Base-by-base conservation (phyloP, 129 eudicot genomes). In the Flaveria trinervia region DNA sequence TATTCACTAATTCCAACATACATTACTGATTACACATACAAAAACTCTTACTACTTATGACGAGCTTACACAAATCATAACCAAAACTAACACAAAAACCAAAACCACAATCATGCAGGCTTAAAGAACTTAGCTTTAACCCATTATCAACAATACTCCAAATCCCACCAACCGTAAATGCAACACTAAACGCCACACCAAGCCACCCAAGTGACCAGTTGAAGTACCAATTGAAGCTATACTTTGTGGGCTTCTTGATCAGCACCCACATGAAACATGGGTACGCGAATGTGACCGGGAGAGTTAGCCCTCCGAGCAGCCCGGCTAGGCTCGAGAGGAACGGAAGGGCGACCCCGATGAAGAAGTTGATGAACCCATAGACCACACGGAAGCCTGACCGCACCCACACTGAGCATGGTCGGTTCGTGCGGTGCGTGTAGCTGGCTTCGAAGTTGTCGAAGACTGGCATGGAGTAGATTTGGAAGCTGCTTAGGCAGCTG, bases 221-320 rank as follows among this genome's bases (percentile, higher is more conserved):
- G 48, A 91, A 89, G 68, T 94, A 94, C 98, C 98, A 94, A 43
- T 81, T 89, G 74, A 87, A 87, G 81, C 93, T 91, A 76, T 80
- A 85, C 77, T 86, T 91, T 10, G 88, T 62, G 4, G 97, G 97
- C 85, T 81, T 88, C 75, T 94, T 94, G 17, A 94, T 86, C 33
- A 94, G 78, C 67, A 89, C 97, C 98, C 96, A 91, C 98, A 94
- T 94, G 90, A 94, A 91, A 77, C 98, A 94, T 16, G 98, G 98
- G 84, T 94, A 94, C 4, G 98, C 98, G 76, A 94, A 91, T 5
- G 98, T 94, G 18, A 94, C 93, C 0, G 98, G 98, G 33, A 94
- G 92, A 2, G 98, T 91, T 16, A 94, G 86, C 39, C 98, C 98
- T 25, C 98, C 98, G 11, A 94, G 64, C 45, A 94, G 72, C 39